Evolutionary conservation across 257 asterid species (phyloP).

Genomic region (Leptodermis oblonga): DNA sequence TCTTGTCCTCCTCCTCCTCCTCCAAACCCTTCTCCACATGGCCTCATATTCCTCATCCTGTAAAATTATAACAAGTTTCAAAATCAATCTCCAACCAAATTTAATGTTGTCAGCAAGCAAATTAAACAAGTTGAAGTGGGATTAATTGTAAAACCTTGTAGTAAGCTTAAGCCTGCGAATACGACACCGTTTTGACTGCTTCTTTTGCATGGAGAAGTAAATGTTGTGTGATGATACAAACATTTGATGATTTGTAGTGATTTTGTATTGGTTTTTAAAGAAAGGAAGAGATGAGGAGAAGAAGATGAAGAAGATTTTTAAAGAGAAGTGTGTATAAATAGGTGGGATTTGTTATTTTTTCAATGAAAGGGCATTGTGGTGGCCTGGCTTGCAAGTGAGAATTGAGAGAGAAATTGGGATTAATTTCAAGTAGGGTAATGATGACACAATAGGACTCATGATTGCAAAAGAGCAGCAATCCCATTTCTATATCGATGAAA

Average conservation of each 20-base stretch:
- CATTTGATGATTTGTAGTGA: constrained; percentile 11
- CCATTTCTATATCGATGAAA: constrained; percentile 37
- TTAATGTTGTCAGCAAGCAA: too few species aligned
- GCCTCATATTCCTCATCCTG: too few species aligned
- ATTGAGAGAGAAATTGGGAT: constrained; percentile 5
- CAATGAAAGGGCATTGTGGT: constrained; percentile 32
- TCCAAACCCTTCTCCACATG: too few species aligned
- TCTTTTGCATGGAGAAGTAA: constrained; percentile 20
- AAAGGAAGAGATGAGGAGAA: not conserved
- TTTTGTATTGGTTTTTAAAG: not conserved
- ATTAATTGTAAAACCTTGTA: too few species aligned
- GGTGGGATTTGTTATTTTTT: constrained; percentile 31
- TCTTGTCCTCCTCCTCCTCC: constrained; percentile 34
- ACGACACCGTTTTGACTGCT: constrained; percentile 23
- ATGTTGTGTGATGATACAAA: constrained; percentile 22
- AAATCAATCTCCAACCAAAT: too few species aligned
- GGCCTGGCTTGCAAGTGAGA: constrained; percentile 4
- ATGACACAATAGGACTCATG: constrained; percentile 41
- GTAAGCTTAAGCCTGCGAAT: constrained; percentile 29
- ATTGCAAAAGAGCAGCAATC: constrained; percentile 41
- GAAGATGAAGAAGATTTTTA: not conserved
- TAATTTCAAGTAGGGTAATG: constrained; percentile 49
- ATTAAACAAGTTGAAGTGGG: too few species aligned
- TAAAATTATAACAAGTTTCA: too few species aligned
- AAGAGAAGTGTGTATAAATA: constrained; percentile 17